phyloP scores from a whole-genome alignment of 306 rosid genomes.

The Morella rubra region DNA sequence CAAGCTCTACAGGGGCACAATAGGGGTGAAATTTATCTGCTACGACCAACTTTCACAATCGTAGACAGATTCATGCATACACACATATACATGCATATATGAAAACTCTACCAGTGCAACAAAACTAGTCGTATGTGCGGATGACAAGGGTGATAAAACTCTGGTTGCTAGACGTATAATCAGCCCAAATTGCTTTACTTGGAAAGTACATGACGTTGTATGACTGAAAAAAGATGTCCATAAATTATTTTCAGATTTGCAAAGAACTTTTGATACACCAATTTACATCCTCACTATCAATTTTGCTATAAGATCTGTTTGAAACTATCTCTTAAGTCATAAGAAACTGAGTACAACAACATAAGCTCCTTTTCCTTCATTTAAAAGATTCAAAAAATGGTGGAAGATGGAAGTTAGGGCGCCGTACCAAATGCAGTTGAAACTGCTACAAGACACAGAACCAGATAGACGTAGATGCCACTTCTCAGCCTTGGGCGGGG shows the following conservation, averaged over 20 bases:
- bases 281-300: background rate
- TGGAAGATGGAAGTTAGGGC: constrained; percentile 21
- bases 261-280: background rate
- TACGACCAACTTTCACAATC: background rate
- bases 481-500: constrained; percentile 26
- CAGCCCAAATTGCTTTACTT: background rate
- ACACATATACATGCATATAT: too few species aligned
- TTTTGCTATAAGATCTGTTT: background rate
- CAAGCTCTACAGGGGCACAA: background rate
- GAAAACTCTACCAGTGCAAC: background rate
- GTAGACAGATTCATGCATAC: too few species aligned
- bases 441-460: constrained; percentile 17
- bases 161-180: background rate
- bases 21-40: background rate
- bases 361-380: background rate
- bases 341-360: background rate
- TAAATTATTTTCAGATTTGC: background rate
- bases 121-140: background rate
- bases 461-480: background rate
- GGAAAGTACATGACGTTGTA: background rate
- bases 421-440: constrained; percentile 13
- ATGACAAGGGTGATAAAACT: background rate
- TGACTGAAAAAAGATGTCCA: background rate
- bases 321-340: background rate
- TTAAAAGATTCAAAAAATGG: constrained; percentile 1